These are phyloP conservation scores for Calonectria honghensis DNA, from an alignment of 2,329 filamentous ascomycete species.

Conservation along the genomic window DNA sequence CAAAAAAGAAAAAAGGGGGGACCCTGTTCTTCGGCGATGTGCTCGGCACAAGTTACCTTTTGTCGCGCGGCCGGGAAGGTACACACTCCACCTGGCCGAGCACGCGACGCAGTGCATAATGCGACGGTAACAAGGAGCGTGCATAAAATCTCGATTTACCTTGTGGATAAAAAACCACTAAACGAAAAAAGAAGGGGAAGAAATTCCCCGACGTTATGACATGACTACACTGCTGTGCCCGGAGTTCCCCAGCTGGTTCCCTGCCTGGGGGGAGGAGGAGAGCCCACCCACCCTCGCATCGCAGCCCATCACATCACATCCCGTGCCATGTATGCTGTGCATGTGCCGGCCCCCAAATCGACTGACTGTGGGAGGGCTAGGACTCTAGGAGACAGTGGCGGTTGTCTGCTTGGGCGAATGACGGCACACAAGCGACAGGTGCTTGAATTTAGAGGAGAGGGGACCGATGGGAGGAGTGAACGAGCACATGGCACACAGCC, in stretches of 20 bases:
- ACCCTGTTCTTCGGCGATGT: conserved; percentile 30
- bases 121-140: conserved; percentile 34
- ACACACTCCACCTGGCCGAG: conserved; percentile 46
- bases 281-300: conserved; percentile 24
- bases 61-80: conserved; percentile 29
- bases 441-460: conserved; percentile 41
- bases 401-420: conserved; percentile 47
- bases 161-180: conserved; percentile 38
- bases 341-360: conserved; percentile 42
- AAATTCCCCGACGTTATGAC: conserved; percentile 49
- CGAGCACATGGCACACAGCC: conserved; percentile 8
- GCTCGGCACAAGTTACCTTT: conserved; percentile 35
- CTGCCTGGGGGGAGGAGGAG: conserved; percentile 11
- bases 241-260: conserved; percentile 24
- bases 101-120: conserved; percentile 53
- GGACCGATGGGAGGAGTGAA: not conserved
- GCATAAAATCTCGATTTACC: conserved; percentile 44
- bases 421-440: conserved; percentile 36
- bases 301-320: conserved; percentile 14
- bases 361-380: conserved; percentile 39
- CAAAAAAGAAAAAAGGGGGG: conserved; percentile 3
- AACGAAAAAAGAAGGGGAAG: conserved; percentile 25
- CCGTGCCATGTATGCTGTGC: conserved; percentile 43
- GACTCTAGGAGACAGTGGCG: conserved; percentile 41
- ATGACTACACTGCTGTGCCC: conserved; percentile 17